Evolutionary conservation across 2,329 filamentous ascomycete species (phyloP), one percentile per base, ranked within the genome.

Genomic region (Aspergillus transmontanensis): DNA sequence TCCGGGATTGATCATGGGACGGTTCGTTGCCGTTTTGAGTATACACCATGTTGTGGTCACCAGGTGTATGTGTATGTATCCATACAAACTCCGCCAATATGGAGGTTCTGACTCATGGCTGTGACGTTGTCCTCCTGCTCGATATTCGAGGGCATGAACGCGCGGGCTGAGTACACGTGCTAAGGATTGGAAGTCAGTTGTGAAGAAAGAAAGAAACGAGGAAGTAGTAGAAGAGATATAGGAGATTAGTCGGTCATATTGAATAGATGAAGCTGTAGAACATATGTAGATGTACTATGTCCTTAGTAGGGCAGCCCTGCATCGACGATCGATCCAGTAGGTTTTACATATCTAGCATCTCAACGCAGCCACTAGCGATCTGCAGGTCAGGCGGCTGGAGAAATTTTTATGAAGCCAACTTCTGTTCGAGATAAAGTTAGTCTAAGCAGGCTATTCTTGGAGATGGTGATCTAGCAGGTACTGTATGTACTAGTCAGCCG

Each of bases 11-110:
- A 36, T 54, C 51, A 54, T 54, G 51, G 4, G 51, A 36, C 51
- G 32, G 11, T 16, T 21, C 28, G 4, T 12, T 53, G 26, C 50
- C 50, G n/a, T 23, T 36, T 36, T 21, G 19, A 54, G 51, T 54
- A 54, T 23, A 46, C 43, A 48, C 56, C 41, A 58, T 50, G 43
- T 34, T 11, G 56, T 16, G 32, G 30, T 54, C 51, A 54, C n/a
- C 51, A 21, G 51, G 21, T 54, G 30, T 54, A 36, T 36, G 6
- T 6, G 46, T 16, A 50, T 19, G 46, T 26, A 50, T 50, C 21
- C 21, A 48, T 23, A 50, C 14, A 26, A 30, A 30, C 14, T 26
- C 26, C 23, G 46, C 11, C 23, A 14, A 10, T 32, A 30, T 50
- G 46, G 14, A 16, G 7, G 5, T 7, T 30, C 14, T 50, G 46